Percentiles rank a stretch among this genome's conserved stretches.
These are phyloP conservation scores for Pneumocystis canis DNA, from an alignment of 1,139 yeast species.

Conservation along the genomic window DNA sequence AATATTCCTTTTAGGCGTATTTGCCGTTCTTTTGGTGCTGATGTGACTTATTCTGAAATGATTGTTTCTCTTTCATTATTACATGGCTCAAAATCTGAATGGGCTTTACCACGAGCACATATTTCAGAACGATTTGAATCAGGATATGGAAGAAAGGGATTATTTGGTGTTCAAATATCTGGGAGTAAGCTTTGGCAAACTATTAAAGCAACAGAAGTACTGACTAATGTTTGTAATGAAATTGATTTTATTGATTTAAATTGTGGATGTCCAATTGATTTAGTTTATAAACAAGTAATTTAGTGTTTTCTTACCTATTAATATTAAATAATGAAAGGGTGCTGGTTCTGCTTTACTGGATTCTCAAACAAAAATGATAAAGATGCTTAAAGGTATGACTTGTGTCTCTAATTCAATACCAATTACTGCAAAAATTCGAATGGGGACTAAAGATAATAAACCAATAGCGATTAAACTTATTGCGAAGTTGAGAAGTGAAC, in stretches of 20 bases:
- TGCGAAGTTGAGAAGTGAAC: slow-evolving; percentile 53
- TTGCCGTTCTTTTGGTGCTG: slow-evolving; percentile 85
- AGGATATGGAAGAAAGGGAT: slow-evolving; percentile 6
- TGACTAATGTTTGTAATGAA: slow-evolving; percentile 31
- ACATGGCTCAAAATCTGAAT: slow-evolving; percentile 83
- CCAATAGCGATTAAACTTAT: slow-evolving; percentile 74
- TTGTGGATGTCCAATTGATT: slow-evolving; percentile 95
- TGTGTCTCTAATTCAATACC: slow-evolving; percentile 81
- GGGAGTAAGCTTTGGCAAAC: slow-evolving; percentile 89
- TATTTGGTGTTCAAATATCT: slow-evolving; percentile 88
- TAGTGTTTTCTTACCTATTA: neutral
- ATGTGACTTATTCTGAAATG: slow-evolving; percentile 90
- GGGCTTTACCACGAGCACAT: slow-evolving; percentile 95
- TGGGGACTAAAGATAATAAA: slow-evolving; percentile 73
- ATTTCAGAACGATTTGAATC: slow-evolving; percentile 57
- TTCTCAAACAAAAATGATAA: slow-evolving; percentile 64
- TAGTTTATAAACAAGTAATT: slow-evolving; percentile 32
- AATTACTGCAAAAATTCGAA: slow-evolving; percentile 78
- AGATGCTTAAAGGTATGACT: slow-evolving; percentile 79
- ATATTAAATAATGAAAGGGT: slow-evolving; percentile 50
- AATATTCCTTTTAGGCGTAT: slow-evolving; percentile 87
- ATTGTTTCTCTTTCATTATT: slow-evolving; percentile 73
- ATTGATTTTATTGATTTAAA: slow-evolving; percentile 75
- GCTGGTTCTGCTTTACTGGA: slow-evolving; percentile 92
- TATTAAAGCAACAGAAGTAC: slow-evolving; percentile 72